Base-by-base conservation (phyloP, 768 basidiomycete species). In the Serendipita indica region DNA sequence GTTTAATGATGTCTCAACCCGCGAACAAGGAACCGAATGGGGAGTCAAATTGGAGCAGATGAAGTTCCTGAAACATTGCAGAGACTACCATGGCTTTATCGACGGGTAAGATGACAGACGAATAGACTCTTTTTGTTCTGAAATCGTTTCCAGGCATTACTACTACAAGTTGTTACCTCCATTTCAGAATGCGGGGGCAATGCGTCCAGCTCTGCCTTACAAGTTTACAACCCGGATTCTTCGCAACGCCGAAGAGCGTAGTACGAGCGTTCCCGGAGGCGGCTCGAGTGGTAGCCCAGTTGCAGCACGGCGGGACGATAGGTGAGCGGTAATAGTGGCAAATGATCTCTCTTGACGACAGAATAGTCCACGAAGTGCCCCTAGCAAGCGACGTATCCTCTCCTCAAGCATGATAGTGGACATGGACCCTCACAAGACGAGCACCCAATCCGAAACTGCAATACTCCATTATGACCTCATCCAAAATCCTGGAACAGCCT, bases 391-490 rank as follows among this genome's bases (percentile, higher is more conserved):
- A 20, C 70, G 86, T 25, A 82, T 85, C 46, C 72, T 97, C 61
- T 91, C 87, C 65, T 87, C 94, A 66, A 88, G 80, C n/a, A 85
- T 88, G 79, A 79, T 92, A 25, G 84, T 96, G 59, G 91, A 98
- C 65, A 77, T 89, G 49, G 90, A 93, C 67, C 79, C 79, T 1
- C 74, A 75, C 65, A 87, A 86, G 49, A 78, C 78, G 71, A 91
- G 88, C 65, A 85, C 89, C 68, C 84, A 89, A 64, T 87, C 90
- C 0, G 92, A 96, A 70, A 79, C 83, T 2, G 86, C 89, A 16
- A 77, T 93, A 30, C 74, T 97, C 25, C 93, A 97, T 67, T 83
- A 93, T 69, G 96, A 98, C 70, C 80, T 96, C 59, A 86, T 94
- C 57, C 94, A 97, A 69, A 97, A 97, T 66, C 87, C 90, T 0